These are phyloP conservation scores for Colletotrichum orbiculare DNA, from an alignment of 2,329 filamentous ascomycete species.

Conservation along the genomic window DNA sequence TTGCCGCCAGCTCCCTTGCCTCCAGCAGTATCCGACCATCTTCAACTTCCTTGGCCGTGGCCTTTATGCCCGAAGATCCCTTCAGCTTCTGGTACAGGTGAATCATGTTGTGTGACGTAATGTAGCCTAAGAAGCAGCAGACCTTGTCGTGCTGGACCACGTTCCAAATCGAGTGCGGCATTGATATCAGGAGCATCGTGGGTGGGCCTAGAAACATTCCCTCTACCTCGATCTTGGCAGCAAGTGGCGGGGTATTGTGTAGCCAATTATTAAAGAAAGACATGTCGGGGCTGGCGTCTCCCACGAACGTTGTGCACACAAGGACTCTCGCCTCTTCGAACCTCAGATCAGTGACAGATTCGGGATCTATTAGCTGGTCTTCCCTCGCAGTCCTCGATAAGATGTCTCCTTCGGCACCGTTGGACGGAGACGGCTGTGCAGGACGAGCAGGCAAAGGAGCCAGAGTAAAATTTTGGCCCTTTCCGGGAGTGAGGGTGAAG, in stretches of 20 bases:
- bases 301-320: constrained; percentile 74
- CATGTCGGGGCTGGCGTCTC: constrained; percentile 74
- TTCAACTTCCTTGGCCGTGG: constrained; percentile 64
- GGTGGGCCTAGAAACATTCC: constrained; percentile 76
- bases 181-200: constrained; percentile 74
- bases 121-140: constrained; percentile 72
- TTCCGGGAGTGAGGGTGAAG: constrained; percentile 66
- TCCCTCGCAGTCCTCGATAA: constrained; percentile 44
- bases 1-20: constrained; percentile 58
- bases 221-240: constrained; percentile 70
- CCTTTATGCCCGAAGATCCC: constrained; percentile 56
- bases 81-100: constrained; percentile 71
- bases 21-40: constrained; percentile 68
- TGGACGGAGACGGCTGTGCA: constrained; percentile 45
- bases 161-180: constrained; percentile 72
- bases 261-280: constrained; percentile 74
- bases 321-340: constrained; percentile 73
- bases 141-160: constrained; percentile 74
- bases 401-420: constrained; percentile 32
- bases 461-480: constrained; percentile 64
- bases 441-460: constrained; percentile 55
- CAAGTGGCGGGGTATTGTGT: constrained; percentile 66
- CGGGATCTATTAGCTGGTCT: constrained; percentile 58
- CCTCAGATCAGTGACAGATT: constrained; percentile 63
- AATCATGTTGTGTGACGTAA: constrained; percentile 75